Conservation (phyloP, 2,329 filamentous ascomycete species). For the Colletotrichum costaricense region DNA sequence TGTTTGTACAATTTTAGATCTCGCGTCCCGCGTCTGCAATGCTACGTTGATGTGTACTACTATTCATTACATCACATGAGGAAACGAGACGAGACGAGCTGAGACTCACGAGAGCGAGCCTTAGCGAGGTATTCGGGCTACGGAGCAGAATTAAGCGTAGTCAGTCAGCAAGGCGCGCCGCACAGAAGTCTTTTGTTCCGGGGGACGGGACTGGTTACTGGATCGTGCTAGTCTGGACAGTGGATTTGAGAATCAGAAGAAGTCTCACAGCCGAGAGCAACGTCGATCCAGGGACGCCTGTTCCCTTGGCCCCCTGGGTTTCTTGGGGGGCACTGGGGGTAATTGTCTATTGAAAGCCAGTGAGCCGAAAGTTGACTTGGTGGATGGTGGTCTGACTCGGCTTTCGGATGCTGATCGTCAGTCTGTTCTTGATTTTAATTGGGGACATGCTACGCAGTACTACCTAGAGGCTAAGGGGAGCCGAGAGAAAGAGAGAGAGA, state of each 20-base stretch:
- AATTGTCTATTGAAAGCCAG: not conserved
- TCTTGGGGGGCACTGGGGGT: too few species aligned
- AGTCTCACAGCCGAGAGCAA: not conserved
- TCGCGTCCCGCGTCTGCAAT: not conserved
- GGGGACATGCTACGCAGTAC: not conserved
- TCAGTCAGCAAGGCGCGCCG: not conserved
- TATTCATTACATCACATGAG: too few species aligned
- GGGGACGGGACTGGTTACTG: not conserved
- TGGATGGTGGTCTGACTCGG: slow-evolving; percentile 19
- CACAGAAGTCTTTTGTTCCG: not conserved
- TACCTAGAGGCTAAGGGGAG: too few species aligned
- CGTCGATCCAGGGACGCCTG: not conserved
- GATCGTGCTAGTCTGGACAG: too few species aligned
- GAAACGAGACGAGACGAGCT: too few species aligned
- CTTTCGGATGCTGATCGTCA: slow-evolving; percentile 28
- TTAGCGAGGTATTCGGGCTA: not conserved
- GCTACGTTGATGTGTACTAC: too few species aligned
- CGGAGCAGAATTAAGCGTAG: not conserved
- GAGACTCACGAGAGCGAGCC: too few species aligned
- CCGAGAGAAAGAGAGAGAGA: slow-evolving; percentile 8
- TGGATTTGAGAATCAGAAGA: too few species aligned
- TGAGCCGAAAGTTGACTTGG: not conserved
- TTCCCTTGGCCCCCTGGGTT: not conserved
- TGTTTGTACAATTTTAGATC: slow-evolving; percentile 1
- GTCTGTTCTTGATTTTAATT: slow-evolving; percentile 17